Conservation (phyloP, 2,329 filamentous ascomycete species). For the Ilyonectria mors-panacis region DNA sequence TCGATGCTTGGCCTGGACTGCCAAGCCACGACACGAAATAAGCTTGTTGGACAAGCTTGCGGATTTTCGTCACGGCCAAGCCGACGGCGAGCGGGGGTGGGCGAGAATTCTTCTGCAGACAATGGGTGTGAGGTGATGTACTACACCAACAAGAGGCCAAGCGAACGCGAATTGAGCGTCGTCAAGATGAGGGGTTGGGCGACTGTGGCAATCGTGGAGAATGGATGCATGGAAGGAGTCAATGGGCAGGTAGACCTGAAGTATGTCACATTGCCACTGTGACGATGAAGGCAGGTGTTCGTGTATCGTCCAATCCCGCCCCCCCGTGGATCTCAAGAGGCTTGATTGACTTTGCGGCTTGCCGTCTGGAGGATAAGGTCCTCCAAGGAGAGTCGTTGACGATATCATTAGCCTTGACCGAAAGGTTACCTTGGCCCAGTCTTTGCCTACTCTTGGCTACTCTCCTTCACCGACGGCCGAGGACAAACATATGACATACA, state of each 20-base stretch:
- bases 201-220: not conserved
- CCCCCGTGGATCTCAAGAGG: conserved; percentile 5
- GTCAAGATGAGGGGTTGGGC: not conserved
- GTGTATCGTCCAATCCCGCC: conserved; percentile 4
- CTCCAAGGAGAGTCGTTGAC: conserved; percentile 7
- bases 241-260: conserved; percentile 2
- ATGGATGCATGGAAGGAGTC: conserved; percentile 8
- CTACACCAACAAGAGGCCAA: not conserved
- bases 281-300: conserved; percentile 2
- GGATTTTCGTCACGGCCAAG: conserved; percentile 26
- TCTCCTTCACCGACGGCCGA: conserved; percentile 2
- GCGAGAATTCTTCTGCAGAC: not conserved
- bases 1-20: conserved; percentile 14
- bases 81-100: conserved; percentile 7
- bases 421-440: not conserved
- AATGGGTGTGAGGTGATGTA: conserved; percentile 1
- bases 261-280: conserved; percentile 20
- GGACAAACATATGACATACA: not conserved
- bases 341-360: conserved; percentile 24
- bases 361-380: not conserved
- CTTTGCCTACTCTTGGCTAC: not conserved
- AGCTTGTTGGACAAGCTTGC: conserved; percentile 33
- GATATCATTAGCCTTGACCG: conserved; percentile 13
- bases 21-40: conserved; percentile 30
- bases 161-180: not conserved